Evolutionary conservation across 192 early-diverging fungal species (phyloP), one percentile per base, ranked within the genome.

Genomic region (Phycomyces blakesleeanus): DNA sequence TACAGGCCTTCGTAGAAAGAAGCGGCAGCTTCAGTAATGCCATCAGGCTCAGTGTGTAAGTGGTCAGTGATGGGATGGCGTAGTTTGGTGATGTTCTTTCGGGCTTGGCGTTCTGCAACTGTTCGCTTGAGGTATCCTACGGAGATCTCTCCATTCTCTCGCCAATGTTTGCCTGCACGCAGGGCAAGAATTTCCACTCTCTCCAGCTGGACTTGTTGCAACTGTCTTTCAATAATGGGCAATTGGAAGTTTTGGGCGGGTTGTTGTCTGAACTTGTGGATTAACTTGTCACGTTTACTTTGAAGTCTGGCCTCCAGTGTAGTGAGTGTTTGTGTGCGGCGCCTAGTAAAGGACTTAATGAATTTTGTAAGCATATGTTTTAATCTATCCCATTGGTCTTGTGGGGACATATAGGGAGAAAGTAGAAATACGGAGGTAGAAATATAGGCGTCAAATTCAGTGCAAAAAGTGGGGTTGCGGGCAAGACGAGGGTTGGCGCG

Each of bases 401-500:
- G 55, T 34, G 55, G 55, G 2, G 20, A 37, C 11, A 34, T 18
- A 5, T 38, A 38, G 14, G 0, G 4, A n/a, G 21, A 24, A 8
- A 47, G 25, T 21, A 8, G 8, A 3, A 14, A 22, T 24, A 14
- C n/a, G 51, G 56, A 18, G 25, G n/a, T 21, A 59, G 34, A 21
- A 7, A 59, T 24, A 10, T 24, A 41, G 21, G 1, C 25, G 9
- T 18, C 9, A 2, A 59, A 39, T 44, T n/a, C 38, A 11, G n/a
- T 40, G 39, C n/a, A 24, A 24, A 59, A 59, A 10, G 16, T 14
- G 42, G n/a, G 1, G 14, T 44, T 59, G 2, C 7, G 57, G 11
- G 39, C 16, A 7, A 59, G 57, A 7, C 21, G 40, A 20, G 53
- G 53, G 53, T 71, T 65, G 51, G 54, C 22, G 9, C 59, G 58